Percentiles rank a stretch among this genome's conserved stretches.
These are phyloP conservation scores for Miscanthus lutarioriparius DNA, from an alignment of 176 grass and related monocot genomes.

Conservation along the genomic window DNA sequence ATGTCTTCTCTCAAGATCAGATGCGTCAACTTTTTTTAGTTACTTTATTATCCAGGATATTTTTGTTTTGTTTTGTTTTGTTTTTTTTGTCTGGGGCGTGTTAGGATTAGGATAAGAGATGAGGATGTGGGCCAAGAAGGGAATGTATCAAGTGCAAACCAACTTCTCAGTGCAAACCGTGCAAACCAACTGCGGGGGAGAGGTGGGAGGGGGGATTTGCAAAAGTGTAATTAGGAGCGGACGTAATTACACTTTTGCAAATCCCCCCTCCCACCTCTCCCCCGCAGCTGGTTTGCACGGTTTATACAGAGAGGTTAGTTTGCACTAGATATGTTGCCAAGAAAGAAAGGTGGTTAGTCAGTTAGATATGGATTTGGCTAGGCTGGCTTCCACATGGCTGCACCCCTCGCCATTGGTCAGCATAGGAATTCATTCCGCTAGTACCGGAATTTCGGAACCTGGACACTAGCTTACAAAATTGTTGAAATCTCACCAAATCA, in stretches of 20 bases:
- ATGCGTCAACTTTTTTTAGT: background rate
- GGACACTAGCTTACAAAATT: background rate
- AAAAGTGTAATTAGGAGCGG: too few relatives aligned
- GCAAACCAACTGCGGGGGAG: too few relatives aligned
- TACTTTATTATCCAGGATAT: background rate
- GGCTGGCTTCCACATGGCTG: conserved; percentile 35
- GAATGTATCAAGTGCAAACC: too few relatives aligned
- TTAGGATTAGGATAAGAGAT: background rate
- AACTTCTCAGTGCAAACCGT: too few relatives aligned
- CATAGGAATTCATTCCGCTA: background rate
- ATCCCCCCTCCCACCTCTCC: too few relatives aligned
- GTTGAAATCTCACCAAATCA: background rate
- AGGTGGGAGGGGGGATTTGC: too few relatives aligned
- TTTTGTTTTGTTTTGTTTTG: background rate
- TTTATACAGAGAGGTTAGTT: too few relatives aligned
- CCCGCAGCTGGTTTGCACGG: too few relatives aligned
- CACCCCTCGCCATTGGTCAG: background rate
- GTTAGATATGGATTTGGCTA: conserved; percentile 31
- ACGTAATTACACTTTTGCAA: too few relatives aligned
- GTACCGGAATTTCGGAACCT: background rate
- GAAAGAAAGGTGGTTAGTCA: too few relatives aligned
- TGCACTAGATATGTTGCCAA: too few relatives aligned
- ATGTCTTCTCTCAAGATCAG: background rate
- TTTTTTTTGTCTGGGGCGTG: background rate
- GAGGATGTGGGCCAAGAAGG: background rate